Percentiles rank a stretch among this genome's conserved stretches.
phyloP scores from a whole-genome alignment of 495 filamentous ascomycete species.

The Aspergillus diversus region DNA sequence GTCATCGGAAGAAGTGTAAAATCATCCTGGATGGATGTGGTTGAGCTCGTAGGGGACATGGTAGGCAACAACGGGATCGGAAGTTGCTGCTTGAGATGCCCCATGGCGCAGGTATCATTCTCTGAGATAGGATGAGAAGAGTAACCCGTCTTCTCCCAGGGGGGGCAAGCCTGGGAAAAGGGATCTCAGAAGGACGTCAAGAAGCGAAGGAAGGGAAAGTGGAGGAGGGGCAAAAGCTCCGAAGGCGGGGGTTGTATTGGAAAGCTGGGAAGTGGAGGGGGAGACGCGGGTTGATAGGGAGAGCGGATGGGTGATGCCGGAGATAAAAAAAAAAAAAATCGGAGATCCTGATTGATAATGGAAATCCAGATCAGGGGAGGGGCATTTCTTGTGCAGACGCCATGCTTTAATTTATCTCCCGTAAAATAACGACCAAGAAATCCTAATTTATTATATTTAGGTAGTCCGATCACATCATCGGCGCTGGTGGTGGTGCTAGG shows the following conservation, averaged over 20 bases:
- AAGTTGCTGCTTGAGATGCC: conserved; percentile 27
- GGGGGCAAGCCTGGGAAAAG: conserved; percentile 23
- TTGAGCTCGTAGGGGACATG: conserved; percentile 17
- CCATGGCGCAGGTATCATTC: conserved; percentile 25
- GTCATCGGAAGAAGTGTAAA: conserved; percentile 38
- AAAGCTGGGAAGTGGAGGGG: conserved; percentile 16
- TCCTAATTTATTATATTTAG: neutral
- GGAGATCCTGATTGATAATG: conserved; percentile 9
- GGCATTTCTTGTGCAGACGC: neutral
- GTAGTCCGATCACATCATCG: conserved; percentile 27
- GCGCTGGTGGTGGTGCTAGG: conserved; percentile 22
- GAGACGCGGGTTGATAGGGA: conserved; percentile 9
- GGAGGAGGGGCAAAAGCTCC: conserved; percentile 22
- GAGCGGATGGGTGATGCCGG: conserved; percentile 13
- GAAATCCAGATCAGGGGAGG: neutral
- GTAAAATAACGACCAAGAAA: neutral
- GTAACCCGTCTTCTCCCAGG: conserved; percentile 25
- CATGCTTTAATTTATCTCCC: neutral
- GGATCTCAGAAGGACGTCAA: conserved; percentile 17
- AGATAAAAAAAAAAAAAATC: conserved; percentile 20
- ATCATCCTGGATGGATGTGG: conserved; percentile 22
- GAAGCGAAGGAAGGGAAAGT: conserved; percentile 8
- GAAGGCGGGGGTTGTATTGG: conserved; percentile 17
- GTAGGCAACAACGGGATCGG: conserved; percentile 25
- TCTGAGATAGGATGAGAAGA: conserved; percentile 11